Evolutionary conservation across 805 yeast species (phyloP).

Genomic region (Saccharomycopsis capsularis): DNA sequence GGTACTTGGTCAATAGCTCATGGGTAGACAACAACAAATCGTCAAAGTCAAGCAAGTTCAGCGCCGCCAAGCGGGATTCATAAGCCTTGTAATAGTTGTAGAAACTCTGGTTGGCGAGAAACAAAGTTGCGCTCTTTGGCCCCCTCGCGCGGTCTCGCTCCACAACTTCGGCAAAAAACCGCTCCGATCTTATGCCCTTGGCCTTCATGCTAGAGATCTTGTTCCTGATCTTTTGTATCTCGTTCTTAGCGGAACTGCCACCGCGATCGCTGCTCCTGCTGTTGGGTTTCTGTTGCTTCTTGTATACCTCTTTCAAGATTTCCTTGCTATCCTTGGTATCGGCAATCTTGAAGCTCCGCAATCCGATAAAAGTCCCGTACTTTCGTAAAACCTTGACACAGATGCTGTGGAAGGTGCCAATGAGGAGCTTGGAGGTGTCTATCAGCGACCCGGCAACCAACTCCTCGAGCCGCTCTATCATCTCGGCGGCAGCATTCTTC

Average conservation of each 20-base stretch:
- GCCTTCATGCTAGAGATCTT: slow-evolving; percentile 18
- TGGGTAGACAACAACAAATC: slow-evolving; percentile 60
- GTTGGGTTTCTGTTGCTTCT: neutral
- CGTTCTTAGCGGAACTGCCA: neutral
- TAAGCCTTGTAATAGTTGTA: slow-evolving; percentile 39
- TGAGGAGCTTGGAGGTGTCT: slow-evolving; percentile 40
- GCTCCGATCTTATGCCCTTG: slow-evolving; percentile 11
- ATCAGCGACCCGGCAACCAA: slow-evolving; percentile 31
- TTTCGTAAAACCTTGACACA: slow-evolving; percentile 54
- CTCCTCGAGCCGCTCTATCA: slow-evolving; percentile 51
- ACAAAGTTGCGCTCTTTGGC: neutral
- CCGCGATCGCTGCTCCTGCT: neutral
- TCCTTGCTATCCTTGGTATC: slow-evolving; percentile 55
- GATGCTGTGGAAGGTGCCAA: slow-evolving; percentile 89
- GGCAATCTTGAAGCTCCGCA: slow-evolving; percentile 47
- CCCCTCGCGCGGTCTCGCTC: neutral
- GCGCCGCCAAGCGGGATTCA: slow-evolving; percentile 37
- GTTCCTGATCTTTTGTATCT: neutral
- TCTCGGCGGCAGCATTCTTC: slow-evolving; percentile 84
- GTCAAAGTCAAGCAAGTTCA: slow-evolving; percentile 66
- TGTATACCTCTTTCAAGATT: slow-evolving; percentile 32
- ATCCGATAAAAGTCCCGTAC: slow-evolving; percentile 43
- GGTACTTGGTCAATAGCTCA: slow-evolving; percentile 38
- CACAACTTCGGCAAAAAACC: no score
- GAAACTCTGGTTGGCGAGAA: no score